Percentiles rank a stretch among this genome's conserved stretches.
phyloP scores from a whole-genome alignment of 1,284 basidiomycete genomes.

The Schizopora paradoxa region DNA sequence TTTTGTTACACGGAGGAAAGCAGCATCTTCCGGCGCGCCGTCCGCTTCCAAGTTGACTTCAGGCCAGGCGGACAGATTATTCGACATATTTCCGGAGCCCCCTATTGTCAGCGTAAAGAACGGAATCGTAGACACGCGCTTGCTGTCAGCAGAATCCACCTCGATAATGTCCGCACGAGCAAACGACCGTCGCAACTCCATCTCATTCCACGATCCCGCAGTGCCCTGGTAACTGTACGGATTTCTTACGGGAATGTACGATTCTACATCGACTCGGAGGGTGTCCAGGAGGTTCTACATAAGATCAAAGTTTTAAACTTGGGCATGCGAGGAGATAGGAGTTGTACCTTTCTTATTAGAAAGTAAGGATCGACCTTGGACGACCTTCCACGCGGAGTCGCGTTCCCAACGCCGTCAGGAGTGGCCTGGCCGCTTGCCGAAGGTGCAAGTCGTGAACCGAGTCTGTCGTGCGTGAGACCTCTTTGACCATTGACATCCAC shows the following conservation, averaged over 20 bases:
- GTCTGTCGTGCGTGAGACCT: conserved; percentile 42
- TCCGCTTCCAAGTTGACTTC: conserved; percentile 24
- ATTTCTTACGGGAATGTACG: conserved; percentile 56
- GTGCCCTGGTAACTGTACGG: conserved; percentile 80
- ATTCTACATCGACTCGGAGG: conserved; percentile 71
- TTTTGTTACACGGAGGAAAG: conserved; percentile 73
- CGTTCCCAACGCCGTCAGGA: conserved; percentile 6
- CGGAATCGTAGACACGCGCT: conserved; percentile 35
- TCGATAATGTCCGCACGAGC: conserved; percentile 61
- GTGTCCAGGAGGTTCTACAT: conserved; percentile 62
- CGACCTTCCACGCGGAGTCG: conserved; percentile 44
- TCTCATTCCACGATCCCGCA: conserved; percentile 61
- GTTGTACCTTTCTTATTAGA: conserved; percentile 79
- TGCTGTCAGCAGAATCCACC: conserved; percentile 38
- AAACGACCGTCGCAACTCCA: conserved; percentile 66
- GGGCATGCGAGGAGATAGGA: too few species aligned
- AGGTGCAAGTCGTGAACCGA: conserved; percentile 27
- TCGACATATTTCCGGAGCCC: conserved; percentile 28
- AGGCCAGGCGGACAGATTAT: conserved; percentile 10
- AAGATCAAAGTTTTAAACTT: background rate
- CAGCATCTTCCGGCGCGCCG: conserved; percentile 21
- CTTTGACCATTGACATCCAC: conserved; percentile 59
- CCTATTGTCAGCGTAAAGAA: conserved; percentile 46
- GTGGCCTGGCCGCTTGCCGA: conserved; percentile 23
- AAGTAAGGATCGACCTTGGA: conserved; percentile 88